Evolutionary conservation across 2,329 filamentous ascomycete genomes (phyloP).

Genomic region (Teratosphaeria pseudoeucalypti): DNA sequence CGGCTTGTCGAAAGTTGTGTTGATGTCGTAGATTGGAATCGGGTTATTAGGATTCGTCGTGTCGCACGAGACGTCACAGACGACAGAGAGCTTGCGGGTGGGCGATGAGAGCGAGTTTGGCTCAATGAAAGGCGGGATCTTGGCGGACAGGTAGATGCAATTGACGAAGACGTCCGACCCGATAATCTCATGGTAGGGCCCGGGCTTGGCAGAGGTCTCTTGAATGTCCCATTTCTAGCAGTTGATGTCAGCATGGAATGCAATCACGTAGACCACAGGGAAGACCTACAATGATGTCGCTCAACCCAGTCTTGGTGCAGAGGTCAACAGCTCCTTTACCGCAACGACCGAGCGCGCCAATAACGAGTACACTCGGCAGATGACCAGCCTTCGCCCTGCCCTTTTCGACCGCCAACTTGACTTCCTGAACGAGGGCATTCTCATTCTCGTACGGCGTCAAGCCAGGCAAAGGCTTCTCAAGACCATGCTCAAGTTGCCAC

Average conservation of each 20-base stretch:
- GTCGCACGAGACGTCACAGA: constrained; percentile 71
- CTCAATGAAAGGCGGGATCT: constrained; percentile 75
- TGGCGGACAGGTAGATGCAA: constrained; percentile 74
- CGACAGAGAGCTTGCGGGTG: constrained; percentile 54
- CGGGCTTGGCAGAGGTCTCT: constrained; percentile 59
- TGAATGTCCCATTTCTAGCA: constrained; percentile 58
- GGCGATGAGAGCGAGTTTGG: constrained; percentile 55
- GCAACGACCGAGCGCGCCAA: constrained; percentile 68
- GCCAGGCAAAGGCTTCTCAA: constrained; percentile 54
- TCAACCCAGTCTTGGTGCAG: constrained; percentile 62
- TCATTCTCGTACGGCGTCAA: constrained; percentile 65
- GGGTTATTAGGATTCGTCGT: constrained; percentile 63
- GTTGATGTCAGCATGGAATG: background rate
- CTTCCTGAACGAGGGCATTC: constrained; percentile 58
- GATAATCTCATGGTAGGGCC: constrained; percentile 27
- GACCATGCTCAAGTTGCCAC: constrained; percentile 64
- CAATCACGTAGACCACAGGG: background rate
- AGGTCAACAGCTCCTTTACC: constrained; percentile 76
- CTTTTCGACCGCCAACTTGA: constrained; percentile 59
- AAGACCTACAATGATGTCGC: constrained; percentile 47
- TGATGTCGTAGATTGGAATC: constrained; percentile 71
- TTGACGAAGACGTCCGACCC: constrained; percentile 53
- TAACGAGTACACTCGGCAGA: constrained; percentile 66
- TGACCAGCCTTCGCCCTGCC: constrained; percentile 58
- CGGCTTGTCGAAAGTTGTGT: constrained; percentile 81